Evolutionary conservation across 805 yeast species (phyloP).

Genomic region (Priceomyces haplophilus): DNA sequence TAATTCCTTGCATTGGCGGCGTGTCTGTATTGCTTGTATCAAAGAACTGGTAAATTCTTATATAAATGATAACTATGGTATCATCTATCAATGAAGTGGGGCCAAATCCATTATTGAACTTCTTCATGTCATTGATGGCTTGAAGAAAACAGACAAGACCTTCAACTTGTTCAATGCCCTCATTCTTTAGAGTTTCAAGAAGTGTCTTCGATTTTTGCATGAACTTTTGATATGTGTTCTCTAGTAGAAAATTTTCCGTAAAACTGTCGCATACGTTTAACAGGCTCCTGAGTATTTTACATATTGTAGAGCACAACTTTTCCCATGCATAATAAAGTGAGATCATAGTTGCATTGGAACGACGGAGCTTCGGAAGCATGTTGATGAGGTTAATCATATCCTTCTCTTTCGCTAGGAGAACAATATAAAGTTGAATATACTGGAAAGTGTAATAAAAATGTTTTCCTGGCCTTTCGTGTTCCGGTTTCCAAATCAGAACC

Average conservation of each 20-base stretch:
- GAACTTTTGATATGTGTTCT: constrained; percentile 44
- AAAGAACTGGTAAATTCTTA: constrained; percentile 42
- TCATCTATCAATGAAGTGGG: constrained; percentile 76
- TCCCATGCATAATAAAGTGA: constrained; percentile 67
- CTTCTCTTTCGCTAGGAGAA: constrained; percentile 47
- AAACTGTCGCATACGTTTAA: constrained; percentile 42
- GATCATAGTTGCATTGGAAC: constrained; percentile 75
- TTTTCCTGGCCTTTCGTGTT: constrained; percentile 85
- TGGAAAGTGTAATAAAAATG: constrained; percentile 76
- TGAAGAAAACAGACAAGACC: constrained; percentile 42
- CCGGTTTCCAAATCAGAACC: constrained; percentile 91
- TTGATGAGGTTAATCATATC: constrained; percentile 60
- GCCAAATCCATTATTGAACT: constrained; percentile 77
- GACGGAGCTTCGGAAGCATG: constrained; percentile 71
- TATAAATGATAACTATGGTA: constrained; percentile 57
- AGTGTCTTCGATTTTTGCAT: constrained; percentile 32
- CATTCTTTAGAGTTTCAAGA: constrained; percentile 22
- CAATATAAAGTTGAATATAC: constrained; percentile 64
- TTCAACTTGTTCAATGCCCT: constrained; percentile 37
- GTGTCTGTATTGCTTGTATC: constrained; percentile 9
- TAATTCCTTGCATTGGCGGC: background rate
- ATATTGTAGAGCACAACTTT: constrained; percentile 47
- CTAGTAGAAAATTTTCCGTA: constrained; percentile 51
- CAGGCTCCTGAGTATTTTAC: constrained; percentile 48
- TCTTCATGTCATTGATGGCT: constrained; percentile 58